Percentiles rank a stretch among this genome's conserved stretches.
Conservation (phyloP, 2,329 filamentous ascomycete species). For the Lasiodiplodia citricola region DNA sequence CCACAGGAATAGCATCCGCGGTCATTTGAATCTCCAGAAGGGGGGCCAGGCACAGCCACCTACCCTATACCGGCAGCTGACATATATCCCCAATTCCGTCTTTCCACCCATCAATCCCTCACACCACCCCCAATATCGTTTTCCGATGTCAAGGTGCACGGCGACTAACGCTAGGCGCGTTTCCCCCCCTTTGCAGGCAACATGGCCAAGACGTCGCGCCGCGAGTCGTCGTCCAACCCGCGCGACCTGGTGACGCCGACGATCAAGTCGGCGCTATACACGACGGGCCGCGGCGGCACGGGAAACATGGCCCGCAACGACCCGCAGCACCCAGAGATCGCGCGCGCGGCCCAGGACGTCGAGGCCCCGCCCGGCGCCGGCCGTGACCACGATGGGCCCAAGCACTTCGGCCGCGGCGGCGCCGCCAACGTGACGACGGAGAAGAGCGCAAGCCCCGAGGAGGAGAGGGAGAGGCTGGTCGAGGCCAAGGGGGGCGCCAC, state of each 20-base stretch:
- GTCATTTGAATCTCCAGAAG: too few species aligned
- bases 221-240: constrained; percentile 29
- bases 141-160: not conserved
- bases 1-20: too few species aligned
- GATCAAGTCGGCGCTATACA: constrained; percentile 82
- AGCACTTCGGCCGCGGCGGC: constrained; percentile 75
- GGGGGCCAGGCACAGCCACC: not conserved
- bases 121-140: not conserved
- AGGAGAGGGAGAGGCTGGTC: constrained; percentile 48
- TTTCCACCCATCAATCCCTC: not conserved
- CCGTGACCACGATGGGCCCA: constrained; percentile 62
- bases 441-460: constrained; percentile 48
- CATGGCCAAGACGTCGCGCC: constrained; percentile 48
- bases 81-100: not conserved
- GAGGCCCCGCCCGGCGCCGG: constrained; percentile 52
- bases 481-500: constrained; percentile 34
- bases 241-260: constrained; percentile 79
- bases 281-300: constrained; percentile 84
- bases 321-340: constrained; percentile 66
- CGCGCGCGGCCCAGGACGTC: constrained; percentile 83
- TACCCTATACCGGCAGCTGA: not conserved
- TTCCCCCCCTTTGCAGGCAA: constrained; percentile 49
- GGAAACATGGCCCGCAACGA: constrained; percentile 88
- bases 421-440: constrained; percentile 69
- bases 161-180: not conserved